Percentiles rank a stretch among this genome's conserved stretches.
These are phyloP conservation scores for Didymella exigua DNA, from an alignment of 2,329 filamentous ascomycete species.

Conservation along the genomic window DNA sequence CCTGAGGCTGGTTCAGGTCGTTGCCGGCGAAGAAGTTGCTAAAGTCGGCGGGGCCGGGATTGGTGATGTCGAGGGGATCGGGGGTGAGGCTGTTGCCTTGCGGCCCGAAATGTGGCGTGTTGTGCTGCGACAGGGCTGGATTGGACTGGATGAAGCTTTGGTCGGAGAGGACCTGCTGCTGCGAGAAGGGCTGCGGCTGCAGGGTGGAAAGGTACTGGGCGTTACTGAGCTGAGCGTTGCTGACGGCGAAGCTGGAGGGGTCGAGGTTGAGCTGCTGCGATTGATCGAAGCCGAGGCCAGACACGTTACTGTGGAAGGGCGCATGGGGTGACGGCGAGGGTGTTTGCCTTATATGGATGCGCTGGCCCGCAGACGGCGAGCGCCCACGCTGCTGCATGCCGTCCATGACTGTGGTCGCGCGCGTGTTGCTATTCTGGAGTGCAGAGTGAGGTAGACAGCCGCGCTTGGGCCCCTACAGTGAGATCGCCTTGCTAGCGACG, in stretches of 20 bases:
- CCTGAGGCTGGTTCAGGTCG: constrained; percentile 61
- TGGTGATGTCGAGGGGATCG: constrained; percentile 45
- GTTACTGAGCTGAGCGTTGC: constrained; percentile 43
- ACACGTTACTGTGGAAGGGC: constrained; percentile 60
- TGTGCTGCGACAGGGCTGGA: constrained; percentile 60
- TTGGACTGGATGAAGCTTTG: constrained; percentile 49
- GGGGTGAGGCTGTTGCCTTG: constrained; percentile 48
- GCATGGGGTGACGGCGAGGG: constrained; percentile 67
- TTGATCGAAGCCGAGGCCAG: constrained; percentile 64
- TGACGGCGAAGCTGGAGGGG: constrained; percentile 39
- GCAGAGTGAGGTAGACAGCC: constrained; percentile 12
- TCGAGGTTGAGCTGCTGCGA: constrained; percentile 37
- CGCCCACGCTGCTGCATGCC: constrained; percentile 60
- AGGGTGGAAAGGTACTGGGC: constrained; percentile 50
- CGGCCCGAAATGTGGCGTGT: constrained; percentile 51
- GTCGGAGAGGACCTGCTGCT: constrained; percentile 50
- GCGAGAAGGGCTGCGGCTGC: constrained; percentile 48
- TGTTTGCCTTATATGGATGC: constrained; percentile 69
- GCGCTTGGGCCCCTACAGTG: constrained; percentile 15
- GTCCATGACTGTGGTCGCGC: constrained; percentile 11
- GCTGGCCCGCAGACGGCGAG: constrained; percentile 65
- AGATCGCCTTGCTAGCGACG: constrained; percentile 16
- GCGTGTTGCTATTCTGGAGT: constrained; percentile 20
- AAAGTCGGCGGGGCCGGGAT: constrained; percentile 46
- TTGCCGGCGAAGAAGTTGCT: constrained; percentile 62